phyloP scores from a whole-genome alignment of 1,284 basidiomycete genomes.

The Xanthoconium separans region DNA sequence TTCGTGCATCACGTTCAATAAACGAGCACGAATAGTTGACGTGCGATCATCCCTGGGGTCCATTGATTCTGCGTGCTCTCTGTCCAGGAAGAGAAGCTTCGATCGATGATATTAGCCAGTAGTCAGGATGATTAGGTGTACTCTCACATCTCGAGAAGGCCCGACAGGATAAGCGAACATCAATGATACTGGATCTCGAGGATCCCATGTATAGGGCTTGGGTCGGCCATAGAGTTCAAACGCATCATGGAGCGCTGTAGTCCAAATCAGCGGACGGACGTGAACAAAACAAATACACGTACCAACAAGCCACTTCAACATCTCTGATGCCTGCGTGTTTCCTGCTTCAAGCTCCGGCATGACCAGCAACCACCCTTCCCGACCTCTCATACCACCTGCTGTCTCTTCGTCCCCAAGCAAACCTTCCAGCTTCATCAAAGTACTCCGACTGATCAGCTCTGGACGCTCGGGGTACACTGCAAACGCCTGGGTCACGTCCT shows the following conservation, averaged over 20 bases:
- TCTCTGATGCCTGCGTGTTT: conserved; percentile 60
- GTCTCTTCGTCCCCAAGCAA: conserved; percentile 75
- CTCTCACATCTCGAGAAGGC: conserved; percentile 65
- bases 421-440: conserved; percentile 87
- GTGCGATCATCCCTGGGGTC: conserved; percentile 81
- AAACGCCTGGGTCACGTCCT: conserved; percentile 67
- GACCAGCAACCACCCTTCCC: conserved; percentile 82
- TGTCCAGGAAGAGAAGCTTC: conserved; percentile 85
- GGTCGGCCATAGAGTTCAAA: conserved; percentile 88
- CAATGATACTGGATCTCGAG: conserved; percentile 68
- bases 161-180: conserved; percentile 86
- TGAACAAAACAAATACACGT: conserved; percentile 21
- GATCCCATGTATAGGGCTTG: conserved; percentile 83
- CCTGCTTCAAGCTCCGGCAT: conserved; percentile 76
- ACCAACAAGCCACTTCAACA: conserved; percentile 96
- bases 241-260: conserved; percentile 77
- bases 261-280: conserved; percentile 8
- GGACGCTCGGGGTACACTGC: conserved; percentile 94
- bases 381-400: conserved; percentile 54
- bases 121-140: not conserved
- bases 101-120: conserved; percentile 14
- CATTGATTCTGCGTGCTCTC: conserved; percentile 77
- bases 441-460: conserved; percentile 85
- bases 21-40: conserved; percentile 60
- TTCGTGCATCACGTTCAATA: conserved; percentile 63